These are phyloP conservation scores for Pleoardoris graminearum DNA, from an alignment of 2,329 filamentous ascomycete genomes.

Conservation along the genomic window DNA sequence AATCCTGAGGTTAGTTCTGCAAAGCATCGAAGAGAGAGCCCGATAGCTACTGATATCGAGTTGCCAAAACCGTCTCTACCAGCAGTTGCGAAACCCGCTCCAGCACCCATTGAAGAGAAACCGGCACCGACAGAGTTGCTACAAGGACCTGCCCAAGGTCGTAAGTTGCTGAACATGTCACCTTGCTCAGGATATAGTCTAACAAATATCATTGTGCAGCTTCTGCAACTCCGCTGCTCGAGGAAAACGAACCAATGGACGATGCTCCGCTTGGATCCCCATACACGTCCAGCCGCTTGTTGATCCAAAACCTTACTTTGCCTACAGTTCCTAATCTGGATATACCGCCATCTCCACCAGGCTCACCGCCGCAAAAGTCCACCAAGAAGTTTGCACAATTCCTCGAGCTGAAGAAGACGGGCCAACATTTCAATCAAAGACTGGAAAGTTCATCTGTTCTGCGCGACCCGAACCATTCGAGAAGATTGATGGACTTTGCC, in stretches of 20 bases:
- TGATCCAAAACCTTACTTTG: conserved; percentile 73
- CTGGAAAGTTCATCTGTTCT: conserved; percentile 68
- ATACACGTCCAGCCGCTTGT: conserved; percentile 66
- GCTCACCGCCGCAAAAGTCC: conserved; percentile 50
- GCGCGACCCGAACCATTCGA: conserved; percentile 71
- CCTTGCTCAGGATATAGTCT: not conserved
- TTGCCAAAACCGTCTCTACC: conserved; percentile 26
- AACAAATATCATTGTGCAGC: conserved; percentile 6
- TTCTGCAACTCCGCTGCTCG: conserved; percentile 24
- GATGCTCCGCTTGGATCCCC: conserved; percentile 57
- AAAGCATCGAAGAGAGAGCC: conserved; percentile 30
- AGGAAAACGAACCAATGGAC: conserved; percentile 18
- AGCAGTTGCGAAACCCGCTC: conserved; percentile 16
- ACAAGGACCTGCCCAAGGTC: conserved; percentile 35
- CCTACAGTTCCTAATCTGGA: conserved; percentile 71
- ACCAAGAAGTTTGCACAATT: conserved; percentile 74
- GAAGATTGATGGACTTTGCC: conserved; percentile 73
- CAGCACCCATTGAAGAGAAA: conserved; percentile 13
- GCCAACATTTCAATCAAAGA: conserved; percentile 77
- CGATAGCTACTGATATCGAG: conserved; percentile 55
- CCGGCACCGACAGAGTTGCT: conserved; percentile 15
- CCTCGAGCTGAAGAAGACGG: conserved; percentile 74
- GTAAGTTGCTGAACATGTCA: not conserved
- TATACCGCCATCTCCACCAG: conserved; percentile 74
- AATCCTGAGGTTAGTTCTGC: conserved; percentile 45